Evolutionary conservation across 495 filamentous ascomycete genomes (phyloP).

Genomic region (Aspergillus egyptiacus): DNA sequence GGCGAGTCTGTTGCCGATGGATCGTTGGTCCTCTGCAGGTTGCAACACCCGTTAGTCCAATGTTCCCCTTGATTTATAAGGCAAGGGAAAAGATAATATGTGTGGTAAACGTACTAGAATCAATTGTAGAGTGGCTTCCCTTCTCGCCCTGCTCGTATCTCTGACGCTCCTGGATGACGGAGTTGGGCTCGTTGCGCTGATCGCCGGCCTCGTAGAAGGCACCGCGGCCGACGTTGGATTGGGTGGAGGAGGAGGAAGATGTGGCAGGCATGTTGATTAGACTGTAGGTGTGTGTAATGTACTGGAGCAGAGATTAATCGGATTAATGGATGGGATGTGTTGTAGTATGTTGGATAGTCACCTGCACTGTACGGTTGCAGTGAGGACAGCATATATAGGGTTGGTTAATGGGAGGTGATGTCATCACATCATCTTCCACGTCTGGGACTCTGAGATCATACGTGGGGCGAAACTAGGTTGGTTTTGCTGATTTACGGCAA

Average conservation of each 20-base stretch:
- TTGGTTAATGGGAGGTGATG: not conserved
- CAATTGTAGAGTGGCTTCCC: slow-evolving; percentile 60
- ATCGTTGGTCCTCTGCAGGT: slow-evolving; percentile 64
- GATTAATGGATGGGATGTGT: not conserved
- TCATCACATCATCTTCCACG: slow-evolving; percentile 2
- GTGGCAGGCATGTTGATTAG: not conserved
- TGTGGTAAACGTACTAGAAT: slow-evolving; percentile 53
- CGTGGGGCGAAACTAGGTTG: slow-evolving; percentile 1
- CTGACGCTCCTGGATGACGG: slow-evolving; percentile 47
- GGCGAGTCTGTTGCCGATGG: slow-evolving; percentile 71
- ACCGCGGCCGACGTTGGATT: slow-evolving; percentile 42
- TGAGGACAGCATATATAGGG: not conserved
- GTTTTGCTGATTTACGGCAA: not conserved
- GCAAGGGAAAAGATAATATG: not conserved
- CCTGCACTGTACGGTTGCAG: not conserved
- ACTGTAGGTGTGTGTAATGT: too few relatives aligned
- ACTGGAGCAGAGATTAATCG: not conserved
- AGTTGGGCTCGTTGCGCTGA: slow-evolving; percentile 58
- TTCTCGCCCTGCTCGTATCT: slow-evolving; percentile 63
- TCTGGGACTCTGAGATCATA: slow-evolving; percentile 14
- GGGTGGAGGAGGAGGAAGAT: slow-evolving; percentile 8
- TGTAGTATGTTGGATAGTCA: too few relatives aligned
- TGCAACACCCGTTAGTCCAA: not conserved
- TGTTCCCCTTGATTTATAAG: too few relatives aligned
- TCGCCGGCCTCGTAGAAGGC: slow-evolving; percentile 61